A percentile compares a stretch with the other conserved stretches of the same genome.
These are phyloP conservation scores for Nakaseomyces bracarensis DNA, from an alignment of 1,139 yeast species.

Conservation along the genomic window DNA sequence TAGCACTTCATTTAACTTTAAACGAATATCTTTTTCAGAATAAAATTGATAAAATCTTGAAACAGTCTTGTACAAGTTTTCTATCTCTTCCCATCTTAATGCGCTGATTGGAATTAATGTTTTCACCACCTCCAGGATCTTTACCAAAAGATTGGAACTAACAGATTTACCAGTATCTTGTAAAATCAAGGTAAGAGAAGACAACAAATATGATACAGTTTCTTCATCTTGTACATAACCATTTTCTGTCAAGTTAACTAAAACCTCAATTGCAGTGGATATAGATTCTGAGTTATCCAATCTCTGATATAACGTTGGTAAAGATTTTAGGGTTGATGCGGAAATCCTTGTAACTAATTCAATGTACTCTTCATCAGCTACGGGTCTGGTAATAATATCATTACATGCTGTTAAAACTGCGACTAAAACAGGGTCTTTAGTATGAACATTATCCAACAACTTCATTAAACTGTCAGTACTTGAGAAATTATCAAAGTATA, in stretches of 20 bases:
- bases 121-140: conserved; percentile 51
- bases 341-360: conserved; percentile 50
- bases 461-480: conserved; percentile 51
- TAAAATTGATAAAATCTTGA: conserved; percentile 54
- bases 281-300: conserved; percentile 43
- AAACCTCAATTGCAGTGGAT: conserved; percentile 43
- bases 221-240: conserved; percentile 51
- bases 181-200: conserved; percentile 53
- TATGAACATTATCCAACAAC: conserved; percentile 45
- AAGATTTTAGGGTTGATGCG: conserved; percentile 43
- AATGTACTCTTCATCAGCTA: conserved; percentile 39
- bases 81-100: conserved; percentile 46
- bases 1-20: conserved; percentile 52
- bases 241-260: conserved; percentile 50
- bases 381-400: conserved; percentile 37
- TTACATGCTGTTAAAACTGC: conserved; percentile 51
- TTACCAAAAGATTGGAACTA: conserved; percentile 46
- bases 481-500: conserved; percentile 49
- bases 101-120: conserved; percentile 46
- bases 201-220: conserved; percentile 48
- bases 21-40: conserved; percentile 53
- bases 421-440: conserved; percentile 60
- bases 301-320: conserved; percentile 43
- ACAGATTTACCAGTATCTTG: conserved; percentile 55
- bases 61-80: conserved; percentile 46